A percentile compares a stretch with the other conserved stretches of the same genome.
Conservation (phyloP, 257 asterid genomes). For the Solanum medicagineum region DNA sequence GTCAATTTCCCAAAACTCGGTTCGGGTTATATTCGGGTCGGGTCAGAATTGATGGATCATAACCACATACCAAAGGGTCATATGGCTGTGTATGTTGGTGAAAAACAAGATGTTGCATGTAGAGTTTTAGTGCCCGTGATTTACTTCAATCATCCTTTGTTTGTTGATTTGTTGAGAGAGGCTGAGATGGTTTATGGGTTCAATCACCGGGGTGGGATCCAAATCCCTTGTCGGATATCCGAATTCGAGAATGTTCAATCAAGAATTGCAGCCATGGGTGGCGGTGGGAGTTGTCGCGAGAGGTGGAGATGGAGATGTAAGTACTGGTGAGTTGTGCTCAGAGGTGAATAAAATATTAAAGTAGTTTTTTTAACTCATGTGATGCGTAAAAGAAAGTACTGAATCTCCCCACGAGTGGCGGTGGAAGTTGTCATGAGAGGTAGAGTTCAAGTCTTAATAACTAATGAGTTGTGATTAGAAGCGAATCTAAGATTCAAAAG, state of each 20-base stretch:
- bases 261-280: slow-evolving; percentile 33
- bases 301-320: neutral
- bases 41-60: slow-evolving; percentile 5
- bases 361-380: neutral
- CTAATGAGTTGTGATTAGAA: neutral
- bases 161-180: slow-evolving; percentile 35
- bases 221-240: slow-evolving; percentile 56
- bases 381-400: neutral
- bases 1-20: slow-evolving; percentile 1
- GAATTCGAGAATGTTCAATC: slow-evolving; percentile 35
- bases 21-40: slow-evolving; percentile 26
- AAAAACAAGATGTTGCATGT: slow-evolving; percentile 24
- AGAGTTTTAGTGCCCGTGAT: slow-evolving; percentile 58
- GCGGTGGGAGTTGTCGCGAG: neutral
- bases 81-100: slow-evolving; percentile 59
- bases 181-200: slow-evolving; percentile 55
- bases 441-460: no score
- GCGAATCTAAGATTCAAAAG: neutral
- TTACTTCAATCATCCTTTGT: slow-evolving; percentile 53
- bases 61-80: slow-evolving; percentile 42
- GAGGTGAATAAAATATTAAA: neutral
- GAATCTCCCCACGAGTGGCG: neutral
- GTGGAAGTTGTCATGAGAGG: neutral
- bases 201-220: slow-evolving; percentile 53
- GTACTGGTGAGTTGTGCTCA: neutral